Base-by-base conservation (phyloP, 2,329 filamentous ascomycete genomes). In the Sordariomycetes sp. region DNA sequence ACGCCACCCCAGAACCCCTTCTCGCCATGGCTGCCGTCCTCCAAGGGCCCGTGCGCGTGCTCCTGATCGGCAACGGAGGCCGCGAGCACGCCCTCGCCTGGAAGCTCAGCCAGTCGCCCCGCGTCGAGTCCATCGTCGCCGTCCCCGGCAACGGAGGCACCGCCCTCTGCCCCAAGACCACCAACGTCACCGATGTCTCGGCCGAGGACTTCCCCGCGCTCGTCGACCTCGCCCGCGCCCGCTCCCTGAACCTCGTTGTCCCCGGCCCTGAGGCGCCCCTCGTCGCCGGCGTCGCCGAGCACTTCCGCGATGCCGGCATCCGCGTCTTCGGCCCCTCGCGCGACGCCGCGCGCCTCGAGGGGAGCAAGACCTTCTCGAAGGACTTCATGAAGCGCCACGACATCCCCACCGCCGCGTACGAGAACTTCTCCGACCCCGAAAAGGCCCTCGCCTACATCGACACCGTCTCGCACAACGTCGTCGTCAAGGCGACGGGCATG, bases 301-400 rank as follows among this genome's bases (percentile, higher is more conserved):
- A 87, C 75, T 97, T 97, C 76, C 79, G 83, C 62, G 71, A 73
- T 57, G 86, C 81, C 55, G 86, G 87, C 54, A 90, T 96, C 68
- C 81, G 83, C 65, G 87, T 85, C 72, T 97, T 97, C 68, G 94
- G 93, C 1, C 94, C 94, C 5, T 88, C 86, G 59, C 85, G 88
- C 73, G 83, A 84, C 54, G 93, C 94, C 24, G 92, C 94, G 20
- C 82, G 83, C 52, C 90, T 99, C 81, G 94, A 99, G 74, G 94
- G 94, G 60, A 95, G 89, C 75, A 99, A 99, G 78, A 89, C 93
- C 12, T 97, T 95, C 72, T 91, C 89, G 61, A 99, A 99, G 71
- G 92, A 97, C 72, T 97, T 97, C 69, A 99, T 97, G 94, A 87
- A 88, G 72, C 85, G 87, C 63, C 85, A 96, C 74, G 81, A 81